Evolutionary conservation across 2,329 filamentous ascomycete genomes (phyloP).

Genomic region (Curvularia eragrostidis): DNA sequence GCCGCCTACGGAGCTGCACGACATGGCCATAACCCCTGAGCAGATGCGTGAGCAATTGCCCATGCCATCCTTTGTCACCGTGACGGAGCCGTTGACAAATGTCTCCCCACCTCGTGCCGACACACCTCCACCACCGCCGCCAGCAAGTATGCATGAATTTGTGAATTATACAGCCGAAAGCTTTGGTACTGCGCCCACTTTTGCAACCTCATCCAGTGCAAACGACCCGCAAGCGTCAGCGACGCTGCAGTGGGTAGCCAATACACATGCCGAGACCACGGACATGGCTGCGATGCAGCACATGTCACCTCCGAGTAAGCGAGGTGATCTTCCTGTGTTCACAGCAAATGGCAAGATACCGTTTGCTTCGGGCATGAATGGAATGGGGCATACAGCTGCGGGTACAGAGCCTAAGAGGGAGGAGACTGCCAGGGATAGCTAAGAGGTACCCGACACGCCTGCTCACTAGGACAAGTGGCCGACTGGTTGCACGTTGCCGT

Average conservation of each 20-base stretch:
- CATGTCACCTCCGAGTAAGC: slow-evolving; percentile 45
- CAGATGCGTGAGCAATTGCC: slow-evolving; percentile 48
- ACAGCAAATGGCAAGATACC: slow-evolving; percentile 51
- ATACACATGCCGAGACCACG: slow-evolving; percentile 27
- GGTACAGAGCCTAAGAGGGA: slow-evolving; percentile 11
- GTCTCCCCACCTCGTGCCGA: slow-evolving; percentile 44
- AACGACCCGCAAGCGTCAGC: slow-evolving; percentile 24
- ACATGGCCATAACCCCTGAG: slow-evolving; percentile 44
- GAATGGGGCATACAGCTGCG: slow-evolving; percentile 6
- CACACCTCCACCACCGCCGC: slow-evolving; percentile 49
- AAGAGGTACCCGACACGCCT: slow-evolving; percentile 57
- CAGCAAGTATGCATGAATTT: slow-evolving; percentile 41
- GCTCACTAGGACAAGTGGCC: slow-evolving; percentile 21
- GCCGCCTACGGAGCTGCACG: slow-evolving; percentile 39
- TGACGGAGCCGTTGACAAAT: slow-evolving; percentile 27
- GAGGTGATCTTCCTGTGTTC: slow-evolving; percentile 58
- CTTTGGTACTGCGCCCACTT: slow-evolving; percentile 19
- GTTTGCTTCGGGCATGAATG: slow-evolving; percentile 38
- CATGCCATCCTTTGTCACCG: slow-evolving; percentile 39
- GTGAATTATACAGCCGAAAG: slow-evolving; percentile 40
- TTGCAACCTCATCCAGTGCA: background rate
- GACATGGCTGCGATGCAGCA: slow-evolving; percentile 19
- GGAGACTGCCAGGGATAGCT: slow-evolving; percentile 42
- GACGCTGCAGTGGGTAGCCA: slow-evolving; percentile 43
- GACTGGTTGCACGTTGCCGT: background rate